Evolutionary conservation across 108 stramenopile species (phyloP).

Genomic region (Seminavis robusta): DNA sequence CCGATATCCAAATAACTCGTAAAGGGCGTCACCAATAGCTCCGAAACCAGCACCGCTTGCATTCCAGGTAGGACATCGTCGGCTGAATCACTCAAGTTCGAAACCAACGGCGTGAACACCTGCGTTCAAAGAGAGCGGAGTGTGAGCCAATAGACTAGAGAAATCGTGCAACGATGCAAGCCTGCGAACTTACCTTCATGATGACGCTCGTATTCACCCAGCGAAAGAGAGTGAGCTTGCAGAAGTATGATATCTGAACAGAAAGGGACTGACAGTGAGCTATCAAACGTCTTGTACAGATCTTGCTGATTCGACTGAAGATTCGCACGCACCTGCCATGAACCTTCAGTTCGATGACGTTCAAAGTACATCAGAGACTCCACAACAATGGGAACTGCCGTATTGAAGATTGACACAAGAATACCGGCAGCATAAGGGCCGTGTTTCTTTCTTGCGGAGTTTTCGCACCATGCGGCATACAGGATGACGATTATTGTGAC

Average conservation of each 20-base stretch:
- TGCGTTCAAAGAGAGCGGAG: no score
- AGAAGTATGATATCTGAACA: neutral
- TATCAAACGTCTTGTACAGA: no score
- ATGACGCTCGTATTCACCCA: slow-evolving; percentile 74
- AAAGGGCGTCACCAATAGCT: slow-evolving; percentile 49
- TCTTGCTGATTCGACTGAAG: no score
- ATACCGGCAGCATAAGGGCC: slow-evolving; percentile 26
- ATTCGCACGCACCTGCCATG: slow-evolving; percentile 51
- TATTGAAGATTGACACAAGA: slow-evolving; percentile 48
- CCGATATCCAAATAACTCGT: slow-evolving; percentile 50
- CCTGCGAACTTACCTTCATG: slow-evolving; percentile 30
- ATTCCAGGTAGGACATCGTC: slow-evolving; percentile 60
- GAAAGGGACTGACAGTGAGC: neutral
- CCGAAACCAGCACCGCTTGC: slow-evolving; percentile 53
- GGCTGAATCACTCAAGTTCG: slow-evolving; percentile 27
- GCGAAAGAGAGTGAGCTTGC: slow-evolving; percentile 77
- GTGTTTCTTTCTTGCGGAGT: slow-evolving; percentile 3
- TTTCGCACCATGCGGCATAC: slow-evolving; percentile 27
- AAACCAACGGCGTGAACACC: no score
- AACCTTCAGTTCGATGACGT: slow-evolving; percentile 59
- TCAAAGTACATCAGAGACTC: slow-evolving; percentile 68
- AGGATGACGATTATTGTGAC: slow-evolving; percentile 50
- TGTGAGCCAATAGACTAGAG: slow-evolving; percentile 78
- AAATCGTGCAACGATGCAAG: slow-evolving; percentile 69
- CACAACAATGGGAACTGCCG: slow-evolving; percentile 47